Evolutionary conservation across 2,329 filamentous ascomycete species (phyloP).

Genomic region (Calonectria hawksworthii): DNA sequence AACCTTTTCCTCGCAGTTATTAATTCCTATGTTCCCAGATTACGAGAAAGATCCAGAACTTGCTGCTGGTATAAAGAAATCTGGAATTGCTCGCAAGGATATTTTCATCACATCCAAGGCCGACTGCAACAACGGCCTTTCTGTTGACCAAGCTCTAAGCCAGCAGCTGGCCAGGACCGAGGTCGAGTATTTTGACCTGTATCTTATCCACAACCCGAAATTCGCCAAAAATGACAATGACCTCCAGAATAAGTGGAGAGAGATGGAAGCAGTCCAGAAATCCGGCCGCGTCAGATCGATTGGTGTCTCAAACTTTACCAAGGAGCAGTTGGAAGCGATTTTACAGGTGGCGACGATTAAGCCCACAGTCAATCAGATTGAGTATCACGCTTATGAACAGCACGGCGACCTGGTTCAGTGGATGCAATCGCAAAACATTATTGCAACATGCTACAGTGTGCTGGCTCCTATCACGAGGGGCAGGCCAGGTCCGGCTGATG

Average conservation of each 20-base stretch:
- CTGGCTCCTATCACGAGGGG: not conserved
- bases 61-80: not conserved
- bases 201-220: not conserved
- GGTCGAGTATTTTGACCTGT: not conserved
- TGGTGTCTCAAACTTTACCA: not conserved
- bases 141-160: not conserved
- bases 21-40: not conserved
- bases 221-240: not conserved
- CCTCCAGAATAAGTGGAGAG: not conserved
- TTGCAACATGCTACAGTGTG: not conserved
- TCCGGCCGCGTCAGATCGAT: not conserved
- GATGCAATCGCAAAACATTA: not conserved
- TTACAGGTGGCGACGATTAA: not conserved
- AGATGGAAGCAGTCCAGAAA: not conserved
- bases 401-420: not conserved
- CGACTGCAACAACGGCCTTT: not conserved
- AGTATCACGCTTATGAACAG: not conserved
- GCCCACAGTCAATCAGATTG: not conserved
- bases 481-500: not conserved
- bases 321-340: not conserved
- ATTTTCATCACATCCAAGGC: not conserved
- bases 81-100: not conserved
- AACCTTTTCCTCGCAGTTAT: not conserved
- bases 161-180: not conserved
- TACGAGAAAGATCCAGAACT: not conserved